phyloP scores from a whole-genome alignment of 306 rosid species.

The Quercus gilva region DNA sequence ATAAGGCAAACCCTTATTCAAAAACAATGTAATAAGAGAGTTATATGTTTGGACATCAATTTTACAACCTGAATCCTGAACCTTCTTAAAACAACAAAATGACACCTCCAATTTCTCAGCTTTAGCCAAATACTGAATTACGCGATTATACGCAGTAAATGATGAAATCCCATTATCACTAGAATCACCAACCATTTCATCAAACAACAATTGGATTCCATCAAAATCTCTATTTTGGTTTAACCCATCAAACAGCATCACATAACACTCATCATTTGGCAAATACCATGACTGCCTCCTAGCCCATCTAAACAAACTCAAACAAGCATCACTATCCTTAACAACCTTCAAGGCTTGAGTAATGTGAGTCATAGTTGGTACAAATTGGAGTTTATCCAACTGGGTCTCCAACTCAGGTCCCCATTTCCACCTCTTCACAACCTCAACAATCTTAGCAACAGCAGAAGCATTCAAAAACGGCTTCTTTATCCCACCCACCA shows the following conservation, averaged over 20 bases:
- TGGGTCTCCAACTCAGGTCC: conserved; percentile 96
- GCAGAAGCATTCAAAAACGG: conserved; percentile 74
- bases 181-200: conserved; percentile 80
- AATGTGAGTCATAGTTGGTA: conserved; percentile 74
- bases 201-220: conserved; percentile 75
- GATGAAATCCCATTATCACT: conserved; percentile 41
- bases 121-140: conserved; percentile 76
- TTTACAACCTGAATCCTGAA: conserved; percentile 56
- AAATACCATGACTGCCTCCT: conserved; percentile 88
- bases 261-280: conserved; percentile 69
- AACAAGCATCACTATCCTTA: conserved; percentile 54
- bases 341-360: conserved; percentile 68
- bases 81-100: conserved; percentile 83
- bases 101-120: conserved; percentile 90
- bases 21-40: conserved; percentile 72
- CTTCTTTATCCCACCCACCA: conserved; percentile 80
- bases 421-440: conserved; percentile 95
- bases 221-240: conserved; percentile 67
- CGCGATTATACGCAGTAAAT: conserved; percentile 59
- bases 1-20: conserved; percentile 87
- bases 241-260: conserved; percentile 62
- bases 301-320: conserved; percentile 91
- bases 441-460: conserved; percentile 84
- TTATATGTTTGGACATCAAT: conserved; percentile 75
- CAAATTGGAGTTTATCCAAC: conserved; percentile 79